Evolutionary conservation across 2,329 filamentous ascomycete genomes (phyloP).

Genomic region (Phialophora expanda): DNA sequence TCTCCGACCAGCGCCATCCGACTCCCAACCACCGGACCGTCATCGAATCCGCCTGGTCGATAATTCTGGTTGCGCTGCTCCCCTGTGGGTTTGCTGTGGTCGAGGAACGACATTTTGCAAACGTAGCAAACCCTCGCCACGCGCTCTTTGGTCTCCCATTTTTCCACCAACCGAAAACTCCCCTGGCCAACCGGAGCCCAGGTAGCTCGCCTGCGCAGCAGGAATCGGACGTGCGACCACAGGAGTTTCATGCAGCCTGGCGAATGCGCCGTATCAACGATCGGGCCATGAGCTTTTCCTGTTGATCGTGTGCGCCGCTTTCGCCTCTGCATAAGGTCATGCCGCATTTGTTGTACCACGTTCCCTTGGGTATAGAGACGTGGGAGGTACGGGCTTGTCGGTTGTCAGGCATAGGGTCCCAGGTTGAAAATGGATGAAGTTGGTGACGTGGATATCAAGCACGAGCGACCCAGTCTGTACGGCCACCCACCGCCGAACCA

Average conservation of each 20-base stretch:
- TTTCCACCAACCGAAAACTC: constrained; percentile 23
- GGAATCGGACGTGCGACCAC: constrained; percentile 25
- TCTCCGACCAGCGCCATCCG: constrained; percentile 1
- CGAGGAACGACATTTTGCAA: constrained; percentile 12
- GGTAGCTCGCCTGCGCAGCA: constrained; percentile 13
- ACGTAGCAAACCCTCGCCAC: constrained; percentile 19
- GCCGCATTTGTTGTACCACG: constrained; percentile 34
- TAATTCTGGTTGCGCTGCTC: constrained; percentile 27
- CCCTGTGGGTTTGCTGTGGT: constrained; percentile 25
- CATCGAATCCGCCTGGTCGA: constrained; percentile 19
- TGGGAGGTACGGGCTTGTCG: constrained; percentile 32
- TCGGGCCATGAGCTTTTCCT: constrained; percentile 34
- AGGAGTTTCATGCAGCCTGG: constrained; percentile 30
- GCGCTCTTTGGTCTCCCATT: constrained; percentile 26
- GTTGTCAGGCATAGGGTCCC: constrained; percentile 25
- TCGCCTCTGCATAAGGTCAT: constrained; percentile 33
- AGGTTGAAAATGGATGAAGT: constrained; percentile 37
- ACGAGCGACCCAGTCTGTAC: constrained; percentile 36
- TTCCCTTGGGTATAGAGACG: constrained; percentile 37
- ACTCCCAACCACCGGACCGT: constrained; percentile 10
- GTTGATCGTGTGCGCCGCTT: constrained; percentile 27
- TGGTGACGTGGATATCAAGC: constrained; percentile 37
- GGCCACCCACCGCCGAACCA: constrained; percentile 30
- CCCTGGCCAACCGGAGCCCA: constrained; percentile 22
- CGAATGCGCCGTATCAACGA: constrained; percentile 27